Base-by-base conservation (phyloP, 495 filamentous ascomycete genomes). In the Aspergillus biplanus region DNA sequence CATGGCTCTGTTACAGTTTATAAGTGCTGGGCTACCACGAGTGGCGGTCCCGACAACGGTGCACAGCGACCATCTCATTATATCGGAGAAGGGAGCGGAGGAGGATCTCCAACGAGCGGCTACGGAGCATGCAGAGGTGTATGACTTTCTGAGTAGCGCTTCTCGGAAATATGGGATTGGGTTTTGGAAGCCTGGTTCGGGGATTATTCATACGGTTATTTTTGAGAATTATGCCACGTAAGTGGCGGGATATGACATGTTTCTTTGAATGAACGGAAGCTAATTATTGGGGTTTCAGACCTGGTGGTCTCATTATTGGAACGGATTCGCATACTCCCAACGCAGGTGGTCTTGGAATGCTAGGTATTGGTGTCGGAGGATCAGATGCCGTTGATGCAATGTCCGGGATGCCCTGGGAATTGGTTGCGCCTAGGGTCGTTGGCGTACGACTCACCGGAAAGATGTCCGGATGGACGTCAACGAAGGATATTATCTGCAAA, bases 1-100 rank as follows among this genome's bases (percentile, higher is more conserved):
- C 82, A 97, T 96, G 92, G 92, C 92, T 61, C 91, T 97, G 71
- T 83, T 96, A 35, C 92, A 97, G 79, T 97, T 96, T 80, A 97
- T 97, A 89, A 92, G 89, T 55, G 92, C 92, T 44, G 92, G 92
- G 67, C 89, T 97, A 84, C 88, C 90, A 64, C 86, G 60, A 35
- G 62, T 65, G 56, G 90, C 89, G n/a, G 93, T 92, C 50, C 92
- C 92, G 15, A 89, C 90, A 49, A 97, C 92, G 21, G 92, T 96
- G 54, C 92, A 97, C 82, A 96, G 92, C 71, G 92, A 96, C 73
- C 92, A 97, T 80, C 82, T 97, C 79, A 96, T 97, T 69, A 92
- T 95, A 78, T 92, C 91, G 56, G 90, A 94, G 78, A 76, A 90
- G 64, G 92, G 92, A 64, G 92, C 91, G 56, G 85, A 78, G 27